A percentile compares a stretch with the other conserved stretches of the same genome.
phyloP scores from a whole-genome alignment of 345 rosid species.

The Eucalyptus cloeziana region DNA sequence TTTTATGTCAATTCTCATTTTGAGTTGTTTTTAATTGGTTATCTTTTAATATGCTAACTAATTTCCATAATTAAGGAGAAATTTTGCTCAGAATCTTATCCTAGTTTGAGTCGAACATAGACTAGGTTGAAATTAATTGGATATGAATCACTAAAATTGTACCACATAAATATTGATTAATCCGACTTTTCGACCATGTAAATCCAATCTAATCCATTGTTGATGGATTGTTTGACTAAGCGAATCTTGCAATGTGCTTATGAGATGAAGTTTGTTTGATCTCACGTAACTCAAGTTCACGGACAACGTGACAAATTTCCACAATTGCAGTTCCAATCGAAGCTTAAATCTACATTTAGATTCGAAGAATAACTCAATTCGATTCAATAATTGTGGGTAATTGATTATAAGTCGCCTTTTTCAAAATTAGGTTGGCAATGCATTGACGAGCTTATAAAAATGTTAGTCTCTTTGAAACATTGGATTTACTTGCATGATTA shows the following conservation, averaged over 20 bases:
- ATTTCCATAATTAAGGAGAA: neutral
- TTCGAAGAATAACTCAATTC: neutral
- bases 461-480: too few species aligned
- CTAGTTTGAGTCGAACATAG: neutral
- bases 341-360: too few species aligned
- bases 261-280: neutral
- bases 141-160: too few species aligned
- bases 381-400: too few species aligned
- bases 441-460: neutral
- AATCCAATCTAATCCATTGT: accelerated
- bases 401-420: too few species aligned
- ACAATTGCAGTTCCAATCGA: too few species aligned
- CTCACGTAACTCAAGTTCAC: neutral
- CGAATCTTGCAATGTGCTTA: neutral
- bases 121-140: too few species aligned
- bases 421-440: neutral
- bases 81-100: neutral
- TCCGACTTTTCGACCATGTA: too few species aligned
- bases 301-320: neutral
- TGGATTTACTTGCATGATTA: too few species aligned
- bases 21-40: neutral
- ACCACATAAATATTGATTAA: too few species aligned
- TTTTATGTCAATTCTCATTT: neutral
- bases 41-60: neutral
- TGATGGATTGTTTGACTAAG: neutral